These are phyloP conservation scores for Actinomortierella wolfii DNA, from an alignment of 371 early-diverging fungal species.

Conservation along the genomic window DNA sequence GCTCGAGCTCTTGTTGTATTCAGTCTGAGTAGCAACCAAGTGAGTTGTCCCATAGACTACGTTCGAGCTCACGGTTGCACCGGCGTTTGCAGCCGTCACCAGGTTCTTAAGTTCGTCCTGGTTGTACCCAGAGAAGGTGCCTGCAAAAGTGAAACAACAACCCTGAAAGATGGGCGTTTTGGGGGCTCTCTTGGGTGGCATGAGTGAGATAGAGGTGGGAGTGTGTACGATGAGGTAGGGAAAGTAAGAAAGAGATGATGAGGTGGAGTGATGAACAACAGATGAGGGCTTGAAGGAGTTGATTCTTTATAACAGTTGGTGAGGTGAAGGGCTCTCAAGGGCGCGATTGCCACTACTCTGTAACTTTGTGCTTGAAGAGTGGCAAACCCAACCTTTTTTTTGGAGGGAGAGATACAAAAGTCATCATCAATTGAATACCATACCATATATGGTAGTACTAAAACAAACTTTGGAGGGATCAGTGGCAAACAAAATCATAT, in stretches of 20 bases:
- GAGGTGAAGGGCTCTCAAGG: no score
- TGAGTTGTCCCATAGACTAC: conserved; percentile 42
- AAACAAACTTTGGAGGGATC: no score
- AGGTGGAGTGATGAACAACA: conserved; percentile 1
- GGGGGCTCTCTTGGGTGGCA: conserved; percentile 40
- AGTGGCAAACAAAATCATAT: no score
- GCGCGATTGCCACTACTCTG: no score
- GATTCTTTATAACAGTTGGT: no score
- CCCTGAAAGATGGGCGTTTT: conserved; percentile 19
- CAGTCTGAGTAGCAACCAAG: conserved; percentile 34
- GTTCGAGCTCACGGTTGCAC: conserved; percentile 11
- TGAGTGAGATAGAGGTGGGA: conserved; percentile 1
- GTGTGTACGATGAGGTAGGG: neutral
- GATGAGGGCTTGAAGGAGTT: no score
- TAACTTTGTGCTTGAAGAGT: no score
- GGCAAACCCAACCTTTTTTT: no score
- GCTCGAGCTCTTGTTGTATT: conserved; percentile 20
- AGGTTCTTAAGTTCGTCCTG: conserved; percentile 14
- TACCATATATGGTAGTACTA: no score
- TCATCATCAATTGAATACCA: no score
- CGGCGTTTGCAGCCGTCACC: conserved; percentile 3
- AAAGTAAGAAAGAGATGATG: neutral
- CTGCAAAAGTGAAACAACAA: conserved; percentile 23
- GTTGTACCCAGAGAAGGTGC: conserved; percentile 4
- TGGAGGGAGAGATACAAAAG: no score